A percentile compares a stretch with the other conserved stretches of the same genome.
These are phyloP conservation scores for Lepidium campestre DNA, from an alignment of 441 rosid species.

Conservation along the genomic window DNA sequence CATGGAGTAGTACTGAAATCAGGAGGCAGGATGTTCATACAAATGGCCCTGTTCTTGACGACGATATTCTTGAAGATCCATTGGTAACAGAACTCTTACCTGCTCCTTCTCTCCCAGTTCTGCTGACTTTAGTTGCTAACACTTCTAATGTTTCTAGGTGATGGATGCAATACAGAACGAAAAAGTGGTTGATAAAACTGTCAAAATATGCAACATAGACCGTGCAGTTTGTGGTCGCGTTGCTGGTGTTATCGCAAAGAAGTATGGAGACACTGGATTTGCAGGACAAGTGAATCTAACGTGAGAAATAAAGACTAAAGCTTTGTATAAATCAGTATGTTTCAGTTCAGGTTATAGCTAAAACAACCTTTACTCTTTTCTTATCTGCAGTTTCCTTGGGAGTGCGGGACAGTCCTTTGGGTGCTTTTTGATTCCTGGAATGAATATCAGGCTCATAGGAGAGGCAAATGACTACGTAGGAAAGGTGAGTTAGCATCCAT, in stretches of 20 bases:
- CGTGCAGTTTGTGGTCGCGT: conserved; percentile 91
- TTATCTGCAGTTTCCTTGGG: conserved; percentile 63
- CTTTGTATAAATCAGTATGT: neutral
- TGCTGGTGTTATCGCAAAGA: conserved; percentile 83
- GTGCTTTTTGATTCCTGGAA: conserved; percentile 97
- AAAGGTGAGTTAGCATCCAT: conserved; percentile 50
- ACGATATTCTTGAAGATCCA: conserved; percentile 71
- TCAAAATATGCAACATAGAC: conserved; percentile 77
- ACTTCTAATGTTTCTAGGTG: conserved; percentile 40
- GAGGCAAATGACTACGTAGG: conserved; percentile 98
- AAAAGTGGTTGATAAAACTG: conserved; percentile 66
- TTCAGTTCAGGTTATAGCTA: conserved; percentile 10
- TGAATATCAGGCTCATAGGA: conserved; percentile 83
- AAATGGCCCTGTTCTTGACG: conserved; percentile 89
- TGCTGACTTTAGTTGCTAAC: neutral
- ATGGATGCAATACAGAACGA: conserved; percentile 76
- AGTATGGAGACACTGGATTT: conserved; percentile 92
- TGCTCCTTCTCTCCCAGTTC: neutral
- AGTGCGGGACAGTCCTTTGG: conserved; percentile 98
- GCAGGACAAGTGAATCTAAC: conserved; percentile 90
- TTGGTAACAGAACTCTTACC: conserved; percentile 43
- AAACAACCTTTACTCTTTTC: conserved; percentile 8
- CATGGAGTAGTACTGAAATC: conserved; percentile 85
- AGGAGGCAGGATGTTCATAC: conserved; percentile 87
- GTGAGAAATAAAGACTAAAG: conserved; percentile 36